Evolutionary conservation across 208 protist species (phyloP).

Genomic region (Leishmania major): DNA sequence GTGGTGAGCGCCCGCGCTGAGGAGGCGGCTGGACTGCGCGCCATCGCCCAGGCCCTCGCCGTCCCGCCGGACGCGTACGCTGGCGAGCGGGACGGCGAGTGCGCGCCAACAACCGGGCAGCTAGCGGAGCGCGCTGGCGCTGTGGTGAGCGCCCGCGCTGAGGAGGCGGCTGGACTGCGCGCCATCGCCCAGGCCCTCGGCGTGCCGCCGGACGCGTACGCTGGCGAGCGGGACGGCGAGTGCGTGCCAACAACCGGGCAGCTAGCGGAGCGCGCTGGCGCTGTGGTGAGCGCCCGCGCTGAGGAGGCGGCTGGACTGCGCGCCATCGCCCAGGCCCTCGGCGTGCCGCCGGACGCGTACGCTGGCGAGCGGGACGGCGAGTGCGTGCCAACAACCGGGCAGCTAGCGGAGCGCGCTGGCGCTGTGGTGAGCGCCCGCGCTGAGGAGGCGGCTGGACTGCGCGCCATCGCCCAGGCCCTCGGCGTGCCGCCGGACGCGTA

Average conservation of each 20-base stretch:
- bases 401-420: neutral
- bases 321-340: neutral
- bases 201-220: conserved; percentile 6
- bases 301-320: neutral
- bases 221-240: too few species aligned
- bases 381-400: too few species aligned
- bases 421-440: neutral
- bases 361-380: too few species aligned
- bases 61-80: conserved; percentile 5
- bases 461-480: neutral
- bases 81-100: neutral
- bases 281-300: neutral
- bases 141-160: neutral
- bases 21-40: neutral
- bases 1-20: neutral
- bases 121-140: conserved; percentile 9
- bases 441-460: neutral
- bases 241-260: too few species aligned
- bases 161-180: neutral
- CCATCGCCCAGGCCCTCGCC: neutral
- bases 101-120: conserved; percentile 20
- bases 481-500: conserved; percentile 2
- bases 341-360: conserved; percentile 4
- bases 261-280: conserved; percentile 6
- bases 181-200: neutral